phyloP scores from a whole-genome alignment of 164 flowering plant genomes.

The Umbellularia californica region DNA sequence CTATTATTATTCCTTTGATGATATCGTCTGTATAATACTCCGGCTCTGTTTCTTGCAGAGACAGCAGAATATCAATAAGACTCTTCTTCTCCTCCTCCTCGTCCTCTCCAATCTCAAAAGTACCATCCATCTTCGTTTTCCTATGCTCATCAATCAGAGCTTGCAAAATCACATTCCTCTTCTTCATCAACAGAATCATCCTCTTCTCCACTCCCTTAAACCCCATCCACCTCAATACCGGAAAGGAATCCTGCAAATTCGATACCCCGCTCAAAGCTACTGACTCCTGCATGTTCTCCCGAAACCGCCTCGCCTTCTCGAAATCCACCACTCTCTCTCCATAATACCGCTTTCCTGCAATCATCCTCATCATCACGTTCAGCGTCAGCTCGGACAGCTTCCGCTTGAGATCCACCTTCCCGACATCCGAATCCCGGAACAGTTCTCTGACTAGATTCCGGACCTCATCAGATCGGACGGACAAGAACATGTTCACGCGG shows the following conservation, averaged over 20 bases:
- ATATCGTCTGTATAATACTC: conserved; percentile 28
- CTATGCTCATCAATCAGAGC: conserved; percentile 16
- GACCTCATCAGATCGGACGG: not conserved
- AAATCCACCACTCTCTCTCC: conserved; percentile 16
- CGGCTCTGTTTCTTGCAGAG: conserved; percentile 30
- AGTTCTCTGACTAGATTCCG: too few relatives aligned
- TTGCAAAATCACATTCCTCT: conserved; percentile 22
- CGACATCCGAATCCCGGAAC: too few relatives aligned
- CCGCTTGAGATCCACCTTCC: conserved; percentile 6
- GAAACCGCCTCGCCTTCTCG: conserved; percentile 19
- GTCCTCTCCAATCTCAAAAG: too few relatives aligned
- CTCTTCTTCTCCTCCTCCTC: not conserved
- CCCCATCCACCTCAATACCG: conserved; percentile 25
- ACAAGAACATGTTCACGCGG: conserved; percentile 11
- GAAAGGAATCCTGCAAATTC: conserved; percentile 24
- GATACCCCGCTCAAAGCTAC: not conserved
- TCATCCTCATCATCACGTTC: conserved; percentile 18
- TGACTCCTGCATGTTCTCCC: conserved; percentile 3
- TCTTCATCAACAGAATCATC: conserved; percentile 2
- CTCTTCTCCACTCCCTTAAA: conserved; percentile 18
- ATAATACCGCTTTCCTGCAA: conserved; percentile 20
- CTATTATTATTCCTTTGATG: conserved; percentile 29
- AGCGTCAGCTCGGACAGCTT: conserved; percentile 13
- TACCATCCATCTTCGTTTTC: not conserved
- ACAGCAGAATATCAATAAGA: conserved; percentile 18